Base-by-base conservation (phyloP, 176 grass and related monocot species). In the Ampelocalamus luodianensis region DNA sequence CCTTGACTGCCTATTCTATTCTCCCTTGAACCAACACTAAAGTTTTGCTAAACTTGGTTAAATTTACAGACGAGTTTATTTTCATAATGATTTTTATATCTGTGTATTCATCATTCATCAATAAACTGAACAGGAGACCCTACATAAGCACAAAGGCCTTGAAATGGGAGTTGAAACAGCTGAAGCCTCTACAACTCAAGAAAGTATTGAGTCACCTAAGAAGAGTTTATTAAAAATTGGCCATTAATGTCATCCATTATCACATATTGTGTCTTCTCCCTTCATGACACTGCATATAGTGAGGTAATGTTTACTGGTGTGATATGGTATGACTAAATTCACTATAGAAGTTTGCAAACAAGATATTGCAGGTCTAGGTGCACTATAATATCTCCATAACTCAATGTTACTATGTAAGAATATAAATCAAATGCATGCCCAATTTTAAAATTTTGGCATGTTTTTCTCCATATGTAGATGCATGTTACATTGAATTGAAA, bases 191-290 rank as follows among this genome's bases (percentile, higher is more conserved):
- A 82, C 72, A 12, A 50, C 71, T 79, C 68, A 82, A 76, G 48
- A 68, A 86, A 84, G 29, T 27, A 37, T 34, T 20, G 74, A 71
- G 24, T 74, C 82, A 54, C 71, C 76, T 73, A 85, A 87, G 90
- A 63, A 85, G 51, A 94, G 76, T 16, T 74, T 97, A 63, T 87
- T 91, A 97, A 79, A 61, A 97, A 97, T 62, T 91, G 90, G 89
- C 90, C 95, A 36, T 75, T 97, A 68, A 97, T 97, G 89, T 94
- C 92, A 48, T 87, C 95, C 8, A 88, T 97, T 46, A 23, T 90
- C 50, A 51, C 88, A 34, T 94, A 88, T 11, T 94, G 89, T 61
- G 88, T 97, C 77, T 93, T 93, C 53, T 88, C 87, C 65, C 90
- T 97, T 72, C 90, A 93, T 37, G 95, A 97, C 71, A 88, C 82